Percentiles rank a stretch among this genome's conserved stretches.
Evolutionary conservation across 768 basidiomycete species (phyloP).

Genomic region (Gautieria morchelliformis): DNA sequence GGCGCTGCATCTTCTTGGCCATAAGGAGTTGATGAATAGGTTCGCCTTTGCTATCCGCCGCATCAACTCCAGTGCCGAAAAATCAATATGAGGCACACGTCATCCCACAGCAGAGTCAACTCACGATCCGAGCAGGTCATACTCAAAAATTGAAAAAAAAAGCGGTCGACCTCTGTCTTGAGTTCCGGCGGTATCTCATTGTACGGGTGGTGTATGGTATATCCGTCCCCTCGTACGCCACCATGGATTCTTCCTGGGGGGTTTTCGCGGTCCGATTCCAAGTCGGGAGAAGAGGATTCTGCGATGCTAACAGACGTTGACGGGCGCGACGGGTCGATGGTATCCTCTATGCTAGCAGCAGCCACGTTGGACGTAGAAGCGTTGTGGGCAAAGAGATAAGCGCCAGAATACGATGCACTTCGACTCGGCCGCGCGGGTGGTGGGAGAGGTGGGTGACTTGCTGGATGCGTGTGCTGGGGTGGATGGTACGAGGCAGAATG

Average conservation of each 20-base stretch:
- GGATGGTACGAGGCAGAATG: not conserved
- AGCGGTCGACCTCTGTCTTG: constrained; percentile 73
- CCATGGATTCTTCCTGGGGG: constrained; percentile 11
- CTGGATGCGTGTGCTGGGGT: not conserved
- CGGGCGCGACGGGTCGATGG: not conserved
- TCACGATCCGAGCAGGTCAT: constrained; percentile 81
- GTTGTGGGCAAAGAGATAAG: not conserved
- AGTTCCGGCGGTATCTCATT: constrained; percentile 77
- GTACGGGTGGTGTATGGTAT: constrained; percentile 20
- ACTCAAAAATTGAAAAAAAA: constrained; percentile 87
- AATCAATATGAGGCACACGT: constrained; percentile 9
- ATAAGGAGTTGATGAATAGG: constrained; percentile 96
- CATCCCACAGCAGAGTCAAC: constrained; percentile 22
- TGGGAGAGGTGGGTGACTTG: not conserved
- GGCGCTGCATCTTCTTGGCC: constrained; percentile 97
- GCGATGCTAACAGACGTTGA: constrained; percentile 4
- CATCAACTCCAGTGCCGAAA: constrained; percentile 57
- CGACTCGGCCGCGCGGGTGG: not conserved
- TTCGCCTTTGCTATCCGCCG: constrained; percentile 90
- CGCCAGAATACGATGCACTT: constrained; percentile 3
- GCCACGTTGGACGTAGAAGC: not conserved
- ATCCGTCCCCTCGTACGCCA: constrained; percentile 16
- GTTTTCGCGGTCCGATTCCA: constrained; percentile 9
- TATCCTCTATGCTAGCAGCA: not conserved
- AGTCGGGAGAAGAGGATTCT: constrained; percentile 10